phyloP scores from a whole-genome alignment of 345 rosid genomes.

The Eucalyptus curtisii region DNA sequence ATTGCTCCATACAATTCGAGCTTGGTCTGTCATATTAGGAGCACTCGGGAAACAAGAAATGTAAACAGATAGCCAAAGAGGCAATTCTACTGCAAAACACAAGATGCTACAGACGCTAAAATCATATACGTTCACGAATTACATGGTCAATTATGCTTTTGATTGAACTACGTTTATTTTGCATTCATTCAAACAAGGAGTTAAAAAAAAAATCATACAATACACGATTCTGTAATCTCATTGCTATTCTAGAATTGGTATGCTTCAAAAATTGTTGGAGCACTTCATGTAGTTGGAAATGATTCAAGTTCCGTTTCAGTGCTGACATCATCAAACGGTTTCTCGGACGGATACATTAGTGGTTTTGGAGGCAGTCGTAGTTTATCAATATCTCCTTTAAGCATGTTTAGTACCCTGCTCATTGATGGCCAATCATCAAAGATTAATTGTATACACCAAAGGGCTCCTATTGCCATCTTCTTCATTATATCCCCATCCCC shows the following conservation, averaged over 20 bases:
- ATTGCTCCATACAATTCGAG: background rate
- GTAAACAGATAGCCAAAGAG: background rate
- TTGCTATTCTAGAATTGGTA: background rate
- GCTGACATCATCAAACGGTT: fast-evolving
- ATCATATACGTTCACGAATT: no score
- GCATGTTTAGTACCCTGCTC: background rate
- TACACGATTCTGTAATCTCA: fast-evolving
- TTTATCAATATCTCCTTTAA: background rate
- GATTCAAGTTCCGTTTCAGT: background rate
- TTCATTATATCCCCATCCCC: background rate
- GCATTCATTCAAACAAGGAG: no score
- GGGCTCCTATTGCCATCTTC: background rate
- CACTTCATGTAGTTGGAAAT: background rate
- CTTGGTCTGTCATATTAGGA: background rate
- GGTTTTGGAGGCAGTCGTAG: fast-evolving
- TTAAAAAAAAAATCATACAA: no score
- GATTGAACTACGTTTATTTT: no score
- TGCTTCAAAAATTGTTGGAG: background rate
- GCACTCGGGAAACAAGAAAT: background rate
- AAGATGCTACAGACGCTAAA: no score
- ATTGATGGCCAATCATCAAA: background rate
- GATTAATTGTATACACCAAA: background rate
- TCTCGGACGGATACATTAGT: fast-evolving
- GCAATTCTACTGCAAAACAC: background rate
- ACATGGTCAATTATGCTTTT: no score